Base-by-base conservation (phyloP, 2,329 filamentous ascomycete genomes). In the Aspergillus aculeatinus region DNA sequence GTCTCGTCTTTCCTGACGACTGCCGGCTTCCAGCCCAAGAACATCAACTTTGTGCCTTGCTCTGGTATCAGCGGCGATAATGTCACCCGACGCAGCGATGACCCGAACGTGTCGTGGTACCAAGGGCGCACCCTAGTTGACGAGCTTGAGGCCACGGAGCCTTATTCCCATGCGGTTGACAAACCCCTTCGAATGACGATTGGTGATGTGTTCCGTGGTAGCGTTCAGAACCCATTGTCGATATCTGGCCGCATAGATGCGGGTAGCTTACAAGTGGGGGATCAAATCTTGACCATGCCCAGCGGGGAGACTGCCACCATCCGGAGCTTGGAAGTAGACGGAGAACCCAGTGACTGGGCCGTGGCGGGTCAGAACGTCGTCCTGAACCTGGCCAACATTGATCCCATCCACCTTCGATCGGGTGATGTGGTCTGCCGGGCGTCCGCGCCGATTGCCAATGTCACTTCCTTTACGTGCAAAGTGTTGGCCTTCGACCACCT, bases 61-160 rank as follows among this genome's bases (percentile, higher is more conserved):
- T 96, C 93, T 0, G 95, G 95, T 1, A 83, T 98, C 1, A 87
- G 88, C 48, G 95, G 95, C 44, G 92, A 94, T 68, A 98, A 99
- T 71, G 87, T 99, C 56, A 80, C 70, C 81, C 35, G 82, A 84
- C 59, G 76, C 70, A 57, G 72, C 69, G 59, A 81, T 74, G 67
- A 76, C 79, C 33, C 71, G 11, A 81, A 81, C 4, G 84, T 86
- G 25, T 80, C 84, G 2, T 99, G 96, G 96, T 96, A 97, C 71
- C 83, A 77, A 0, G 92, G 92, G 1, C 81, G 83, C 0, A 96
- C 92, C 0, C 79, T 99, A 2, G 83, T 99, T 10, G 86, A 94
- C 64, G 91, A 93, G 56, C 82, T 99, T 11, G 94, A 99, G 68
- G 84, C 82, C n/a, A 91, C 90, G 0, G 90, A 94, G 64, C 87